These are phyloP conservation scores for Vitis labrusca DNA, from an alignment of 164 flowering plant species.

Conservation along the genomic window DNA sequence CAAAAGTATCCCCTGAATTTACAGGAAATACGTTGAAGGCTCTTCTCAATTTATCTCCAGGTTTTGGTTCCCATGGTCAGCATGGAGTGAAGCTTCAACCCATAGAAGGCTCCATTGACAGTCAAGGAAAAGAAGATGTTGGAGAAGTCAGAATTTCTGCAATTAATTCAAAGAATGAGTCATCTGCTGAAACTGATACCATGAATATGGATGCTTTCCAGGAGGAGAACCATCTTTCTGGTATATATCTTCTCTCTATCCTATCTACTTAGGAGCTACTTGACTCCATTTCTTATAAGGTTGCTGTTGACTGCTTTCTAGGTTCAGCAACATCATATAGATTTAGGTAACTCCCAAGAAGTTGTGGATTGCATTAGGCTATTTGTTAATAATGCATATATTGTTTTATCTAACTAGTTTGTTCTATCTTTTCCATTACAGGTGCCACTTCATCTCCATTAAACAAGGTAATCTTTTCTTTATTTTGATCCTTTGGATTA, in stretches of 20 bases:
- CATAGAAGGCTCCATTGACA: conserved; percentile 31
- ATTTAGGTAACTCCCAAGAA: neutral
- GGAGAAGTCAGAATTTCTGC: conserved; percentile 18
- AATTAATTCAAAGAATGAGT: conserved; percentile 33
- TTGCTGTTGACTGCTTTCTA: neutral
- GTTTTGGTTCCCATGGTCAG: conserved; percentile 18
- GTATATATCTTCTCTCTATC: conserved; percentile 29
- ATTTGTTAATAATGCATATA: neutral
- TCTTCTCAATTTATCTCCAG: conserved; percentile 25
- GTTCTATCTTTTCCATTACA: conserved; percentile 31
- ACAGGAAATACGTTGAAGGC: conserved; percentile 33
- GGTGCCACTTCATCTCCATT: conserved; percentile 31
- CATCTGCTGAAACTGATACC: conserved; percentile 70
- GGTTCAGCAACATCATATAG: neutral
- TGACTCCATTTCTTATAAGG: neutral
- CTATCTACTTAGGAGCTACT: neutral
- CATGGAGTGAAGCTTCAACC: conserved; percentile 37
- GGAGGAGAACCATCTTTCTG: conserved; percentile 30
- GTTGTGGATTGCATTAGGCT: neutral
- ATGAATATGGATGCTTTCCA: conserved; percentile 42
- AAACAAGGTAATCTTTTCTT: conserved; percentile 41
- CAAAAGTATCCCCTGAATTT: conserved; percentile 25
- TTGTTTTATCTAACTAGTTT: neutral
- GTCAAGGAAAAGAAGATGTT: conserved; percentile 36
- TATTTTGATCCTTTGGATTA: neutral